These are phyloP conservation scores for Ceriops tagal DNA, from an alignment of 345 rosid genomes.

Conservation along the genomic window DNA sequence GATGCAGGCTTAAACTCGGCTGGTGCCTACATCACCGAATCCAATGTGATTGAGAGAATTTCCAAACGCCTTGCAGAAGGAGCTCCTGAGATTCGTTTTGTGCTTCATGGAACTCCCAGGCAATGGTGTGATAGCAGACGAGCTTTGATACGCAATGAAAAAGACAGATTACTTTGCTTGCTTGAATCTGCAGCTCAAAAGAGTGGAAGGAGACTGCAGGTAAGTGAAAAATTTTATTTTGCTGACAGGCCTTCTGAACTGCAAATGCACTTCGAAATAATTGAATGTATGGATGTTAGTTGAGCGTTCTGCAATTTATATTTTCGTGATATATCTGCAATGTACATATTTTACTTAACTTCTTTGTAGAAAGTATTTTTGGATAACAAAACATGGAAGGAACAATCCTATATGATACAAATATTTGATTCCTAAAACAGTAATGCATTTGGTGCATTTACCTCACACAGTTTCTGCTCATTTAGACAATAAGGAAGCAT, in stretches of 20 bases:
- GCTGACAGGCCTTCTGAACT: slow-evolving; percentile 51
- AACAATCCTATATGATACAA: no score
- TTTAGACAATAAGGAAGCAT: no score
- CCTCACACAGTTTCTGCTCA: no score
- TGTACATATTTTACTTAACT: not conserved
- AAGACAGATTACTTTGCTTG: slow-evolving; percentile 48
- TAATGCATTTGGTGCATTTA: no score
- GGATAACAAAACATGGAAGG: no score
- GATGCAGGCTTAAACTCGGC: slow-evolving; percentile 77
- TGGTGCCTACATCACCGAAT: slow-evolving; percentile 70
- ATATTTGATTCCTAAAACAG: no score
- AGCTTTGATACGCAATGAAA: slow-evolving; percentile 54
- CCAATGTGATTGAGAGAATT: slow-evolving; percentile 41
- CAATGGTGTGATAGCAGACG: slow-evolving; percentile 75
- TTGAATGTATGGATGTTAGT: slow-evolving; percentile 63
- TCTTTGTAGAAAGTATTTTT: no score
- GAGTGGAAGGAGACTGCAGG: slow-evolving; percentile 46
- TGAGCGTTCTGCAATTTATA: slow-evolving; percentile 2
- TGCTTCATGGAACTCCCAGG: slow-evolving; percentile 88
- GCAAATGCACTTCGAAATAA: slow-evolving; percentile 82
- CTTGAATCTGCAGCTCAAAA: slow-evolving; percentile 44
- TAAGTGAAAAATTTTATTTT: slow-evolving; percentile 59
- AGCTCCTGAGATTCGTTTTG: slow-evolving; percentile 34
- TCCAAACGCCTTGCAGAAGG: slow-evolving; percentile 35
- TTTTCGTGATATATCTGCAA: no score